Base-by-base conservation (phyloP, 441 rosid genomes). In the Biscutella laevigata region DNA sequence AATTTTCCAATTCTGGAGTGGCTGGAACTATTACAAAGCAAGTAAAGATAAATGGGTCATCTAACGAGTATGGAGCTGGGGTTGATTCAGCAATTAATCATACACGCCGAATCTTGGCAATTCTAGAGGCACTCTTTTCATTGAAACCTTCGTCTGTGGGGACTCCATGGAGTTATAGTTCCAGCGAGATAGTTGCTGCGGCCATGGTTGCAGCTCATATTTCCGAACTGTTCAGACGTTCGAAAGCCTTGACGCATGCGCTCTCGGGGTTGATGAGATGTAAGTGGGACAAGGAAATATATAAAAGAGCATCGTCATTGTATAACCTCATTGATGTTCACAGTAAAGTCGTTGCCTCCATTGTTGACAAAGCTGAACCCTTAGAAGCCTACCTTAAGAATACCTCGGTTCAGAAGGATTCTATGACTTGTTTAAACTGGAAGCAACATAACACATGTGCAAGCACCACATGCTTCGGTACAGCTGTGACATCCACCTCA, bases 151-250 rank as follows among this genome's bases (percentile, higher is more conserved):
- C 99, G 20, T 81, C 97, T 55, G 74, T 92, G 40, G 97, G 99
- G 57, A 86, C 97, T 26, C 80, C 95, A 41, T 92, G 99, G 97
- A 72, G 95, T 67, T 88, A 84, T 68, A 92, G 97, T 67, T 92
- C 99, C 22, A 82, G 80, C 55, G 99, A 92, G 75, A 92, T 92
- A 52, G 95, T 92, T 45, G 99, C 99, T 19, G 99, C 99, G 16
- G 97, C 99, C 62, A 92, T 92, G 99, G 99, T 92, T 69, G 99
- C 99, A 4, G 99, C 99, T 59, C 99, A 92, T 65, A 76, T 92
- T 61, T 92, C 99, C 30, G 99, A 94, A 69, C 68, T 94, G 42
- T 86, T 94, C 70, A 77, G 95, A 70, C 82, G 81, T 57, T 94
- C 99, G 32, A 94, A 84, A 77, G 88, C 99, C 47, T 84, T 95